phyloP scores from a whole-genome alignment of 176 grass and related monocot genomes.

The Phyllostachys edulis region DNA sequence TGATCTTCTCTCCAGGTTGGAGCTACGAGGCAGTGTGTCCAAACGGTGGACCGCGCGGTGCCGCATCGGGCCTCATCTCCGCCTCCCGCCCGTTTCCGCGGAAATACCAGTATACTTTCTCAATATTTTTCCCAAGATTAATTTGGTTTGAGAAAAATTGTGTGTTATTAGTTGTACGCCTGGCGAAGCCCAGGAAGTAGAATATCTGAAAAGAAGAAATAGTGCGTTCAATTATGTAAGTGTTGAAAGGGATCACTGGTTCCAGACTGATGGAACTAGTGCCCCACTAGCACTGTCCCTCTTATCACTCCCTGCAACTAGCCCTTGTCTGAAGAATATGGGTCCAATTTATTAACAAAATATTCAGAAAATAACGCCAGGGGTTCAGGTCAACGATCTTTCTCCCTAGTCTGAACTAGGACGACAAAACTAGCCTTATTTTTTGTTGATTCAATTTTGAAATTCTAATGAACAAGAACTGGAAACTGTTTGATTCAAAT shows the following conservation, averaged over 20 bases:
- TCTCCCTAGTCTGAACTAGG: not conserved
- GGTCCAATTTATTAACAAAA: not conserved
- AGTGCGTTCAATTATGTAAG: not conserved
- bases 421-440: not conserved
- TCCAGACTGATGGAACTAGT: not conserved
- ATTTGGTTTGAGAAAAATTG: not conserved
- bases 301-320: not conserved
- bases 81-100: constrained; percentile 45
- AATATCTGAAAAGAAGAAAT: constrained; percentile 49
- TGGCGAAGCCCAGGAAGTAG: constrained; percentile 63
- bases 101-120: constrained; percentile 55
- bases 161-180: not conserved
- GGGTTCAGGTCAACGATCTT: not conserved
- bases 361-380: not conserved
- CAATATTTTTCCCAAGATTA: constrained; percentile 4
- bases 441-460: not conserved
- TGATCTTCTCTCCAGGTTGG: not conserved
- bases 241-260: not conserved
- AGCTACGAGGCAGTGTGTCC: not conserved
- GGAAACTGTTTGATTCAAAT: not conserved
- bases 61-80: constrained; percentile 32
- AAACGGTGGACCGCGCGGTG: constrained; percentile 3
- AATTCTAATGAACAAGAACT: not conserved
- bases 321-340: not conserved
- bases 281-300: not conserved